phyloP scores from a whole-genome alignment of 2,329 filamentous ascomycete genomes.

The Moelleriella libera region DNA sequence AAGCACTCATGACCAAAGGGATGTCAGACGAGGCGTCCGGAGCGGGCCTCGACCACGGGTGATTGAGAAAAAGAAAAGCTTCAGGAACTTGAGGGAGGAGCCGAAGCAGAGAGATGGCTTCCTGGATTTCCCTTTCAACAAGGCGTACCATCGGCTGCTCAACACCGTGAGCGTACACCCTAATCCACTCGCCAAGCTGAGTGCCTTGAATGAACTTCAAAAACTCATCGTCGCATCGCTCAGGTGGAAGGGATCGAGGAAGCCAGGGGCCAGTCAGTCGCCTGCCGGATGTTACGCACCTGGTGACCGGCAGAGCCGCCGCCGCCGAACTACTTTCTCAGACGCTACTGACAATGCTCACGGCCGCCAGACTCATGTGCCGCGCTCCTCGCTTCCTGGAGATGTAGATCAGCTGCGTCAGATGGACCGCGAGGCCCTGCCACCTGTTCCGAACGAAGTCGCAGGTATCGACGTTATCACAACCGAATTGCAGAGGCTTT shows the following conservation, averaged over 20 bases:
- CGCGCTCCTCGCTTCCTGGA: constrained; percentile 7
- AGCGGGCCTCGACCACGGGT: constrained; percentile 34
- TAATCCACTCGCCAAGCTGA: constrained; percentile 76
- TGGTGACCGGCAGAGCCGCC: no score
- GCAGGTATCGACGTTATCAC: constrained; percentile 51
- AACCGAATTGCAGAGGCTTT: constrained; percentile 51
- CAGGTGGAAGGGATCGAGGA: constrained; percentile 18
- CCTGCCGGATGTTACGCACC: constrained; percentile 13
- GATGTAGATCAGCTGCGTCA: constrained; percentile 19
- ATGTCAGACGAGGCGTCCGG: constrained; percentile 24
- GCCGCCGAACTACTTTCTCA: no score
- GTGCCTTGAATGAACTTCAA: constrained; percentile 70
- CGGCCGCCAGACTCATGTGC: no score
- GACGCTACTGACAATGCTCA: no score
- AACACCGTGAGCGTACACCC: constrained; percentile 80
- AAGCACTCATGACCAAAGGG: constrained; percentile 23
- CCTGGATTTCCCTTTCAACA: constrained; percentile 62
- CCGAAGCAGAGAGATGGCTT: constrained; percentile 10
- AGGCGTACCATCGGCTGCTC: constrained; percentile 66
- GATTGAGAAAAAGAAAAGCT: constrained; percentile 55
- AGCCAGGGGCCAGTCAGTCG: constrained; percentile 20
- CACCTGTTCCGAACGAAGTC: constrained; percentile 32
- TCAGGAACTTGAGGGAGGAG: constrained; percentile 21
- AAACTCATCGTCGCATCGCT: constrained; percentile 67
- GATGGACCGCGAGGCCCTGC: constrained; percentile 33